These are phyloP conservation scores for Fusarium goolgardi DNA, from an alignment of 2,329 filamentous ascomycete species.

Conservation along the genomic window DNA sequence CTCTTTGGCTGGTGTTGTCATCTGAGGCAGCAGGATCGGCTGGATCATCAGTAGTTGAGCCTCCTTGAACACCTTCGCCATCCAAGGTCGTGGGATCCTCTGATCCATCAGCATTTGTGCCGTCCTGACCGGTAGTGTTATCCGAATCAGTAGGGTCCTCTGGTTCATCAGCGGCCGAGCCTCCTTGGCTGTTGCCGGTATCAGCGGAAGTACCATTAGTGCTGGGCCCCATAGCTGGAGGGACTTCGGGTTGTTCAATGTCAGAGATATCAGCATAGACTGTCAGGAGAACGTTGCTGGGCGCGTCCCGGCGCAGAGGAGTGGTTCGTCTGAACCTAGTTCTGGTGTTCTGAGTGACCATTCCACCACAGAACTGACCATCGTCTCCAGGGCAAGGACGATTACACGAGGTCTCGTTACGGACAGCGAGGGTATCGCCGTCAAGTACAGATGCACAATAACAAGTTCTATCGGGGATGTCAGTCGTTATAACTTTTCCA, in stretches of 20 bases:
- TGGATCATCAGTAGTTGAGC: background rate
- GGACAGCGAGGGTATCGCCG: constrained; percentile 53
- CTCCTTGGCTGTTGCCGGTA: background rate
- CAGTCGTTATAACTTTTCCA: background rate
- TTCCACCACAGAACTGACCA: constrained; percentile 57
- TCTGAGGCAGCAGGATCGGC: background rate
- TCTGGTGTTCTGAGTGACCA: constrained; percentile 26
- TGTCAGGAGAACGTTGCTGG: constrained; percentile 54
- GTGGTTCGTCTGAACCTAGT: constrained; percentile 23
- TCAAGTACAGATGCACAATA: constrained; percentile 60
- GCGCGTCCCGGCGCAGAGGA: constrained; percentile 45
- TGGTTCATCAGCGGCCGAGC: background rate
- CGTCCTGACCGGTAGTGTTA: background rate
- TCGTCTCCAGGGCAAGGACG: constrained; percentile 57
- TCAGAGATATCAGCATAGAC: constrained; percentile 56
- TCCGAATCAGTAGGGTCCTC: background rate
- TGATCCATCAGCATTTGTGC: background rate
- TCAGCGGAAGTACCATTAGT: constrained; percentile 2
- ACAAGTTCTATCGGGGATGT: constrained; percentile 50
- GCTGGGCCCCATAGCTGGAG: constrained; percentile 50
- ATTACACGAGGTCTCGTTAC: constrained; percentile 48
- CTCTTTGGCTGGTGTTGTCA: background rate
- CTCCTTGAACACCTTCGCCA: background rate
- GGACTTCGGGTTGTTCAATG: constrained; percentile 47
- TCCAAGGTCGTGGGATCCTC: background rate